Base-by-base conservation (phyloP, 2,329 filamentous ascomycete genomes). In the Pseudogymnoascus sp. region DNA sequence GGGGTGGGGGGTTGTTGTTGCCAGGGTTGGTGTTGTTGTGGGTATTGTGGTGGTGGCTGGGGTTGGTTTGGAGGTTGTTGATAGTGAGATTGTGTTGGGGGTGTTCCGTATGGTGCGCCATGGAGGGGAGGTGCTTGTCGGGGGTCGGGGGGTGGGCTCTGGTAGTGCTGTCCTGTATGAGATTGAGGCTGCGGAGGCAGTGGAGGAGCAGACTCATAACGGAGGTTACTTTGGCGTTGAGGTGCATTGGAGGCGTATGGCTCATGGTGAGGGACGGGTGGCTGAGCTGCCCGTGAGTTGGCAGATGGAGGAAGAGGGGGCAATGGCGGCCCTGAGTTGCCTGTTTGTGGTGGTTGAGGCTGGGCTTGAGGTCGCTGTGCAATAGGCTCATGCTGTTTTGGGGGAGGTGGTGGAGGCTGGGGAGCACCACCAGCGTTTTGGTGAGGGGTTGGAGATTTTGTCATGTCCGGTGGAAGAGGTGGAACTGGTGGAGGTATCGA, bases 391-490 rank as follows among this genome's bases (percentile, higher is more conserved):
- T 61, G 37, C 12, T 71, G 72, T 28, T 73, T 74, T 14, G 72
- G 72, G 16, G 71, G 71, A 16, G 73, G 73, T 40, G 71, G 73
- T 8, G 74, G 74, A 53, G 73, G 73, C 36, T 63, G 67, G 61
- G 65, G 50, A 56, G 50, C 25, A 18, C 7, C 28, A 34, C 7
- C 28, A 34, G 50, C 70, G 11, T 73, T 74, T 25, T 75, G 62
- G 25, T 74, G 71, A 28, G 71, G 72, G 71, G 67, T 50, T 75
- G 73, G 59, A 67, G 75, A 75, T 62, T 79, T 75, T 53, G 79
- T 77, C 64, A 88, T 78, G 69, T 89, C 87, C 25, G 85, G 84
- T 7, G 89, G 90, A 16, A 89, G 79, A 62, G 89, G 89, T 64
- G 89, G 89, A n/a, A 89, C 75, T 11, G 88, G 86, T 34, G 89